Evolutionary conservation across 768 basidiomycete genomes (phyloP), one percentile per base, ranked within the genome.

Genomic region (Lactarius hatsudake): DNA sequence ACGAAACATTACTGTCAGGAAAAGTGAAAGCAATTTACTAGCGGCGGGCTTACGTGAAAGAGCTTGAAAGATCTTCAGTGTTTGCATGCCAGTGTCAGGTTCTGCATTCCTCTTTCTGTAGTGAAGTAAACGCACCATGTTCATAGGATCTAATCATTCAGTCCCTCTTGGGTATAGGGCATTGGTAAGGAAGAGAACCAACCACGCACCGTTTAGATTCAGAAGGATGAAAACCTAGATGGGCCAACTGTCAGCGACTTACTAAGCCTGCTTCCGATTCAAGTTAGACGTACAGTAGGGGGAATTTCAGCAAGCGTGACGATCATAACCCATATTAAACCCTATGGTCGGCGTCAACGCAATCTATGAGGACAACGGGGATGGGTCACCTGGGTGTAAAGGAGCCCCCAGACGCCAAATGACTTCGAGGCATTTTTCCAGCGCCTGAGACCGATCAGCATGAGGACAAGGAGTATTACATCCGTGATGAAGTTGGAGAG

Each of bases 141-240:
- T 67, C 15, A 67, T 10, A 2, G 68, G 68, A 28, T 53, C 68
- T 69, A n/a, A 18, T 13, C 13, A 45, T 30, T 28, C 17, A 3
- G 42, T 40, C 17, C 23, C 3, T 2, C 34, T 10, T 54, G n/a
- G 42, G 42, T 48, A 28, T 59, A 26, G 30, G 5, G 23, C 17
- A 23, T 28, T 5, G 23, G 10, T 4, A 59, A 32, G 28, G 23
- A 42, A 30, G 23, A 26, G 23, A 53, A 53, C 3, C n/a, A n/a
- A n/a, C n/a, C 36, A 45, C 68, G 10, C 34, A 69, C 68, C 68
- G 23, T 69, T 69, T 26, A 69, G 43, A n/a, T 69, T 54, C 36
- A 69, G 43, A 8, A 67, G 5, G 23, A 67, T 45, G 30, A 69
- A 67, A 15, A 69, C 57, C 65, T 69, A 51, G 20, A 61, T 13